phyloP scores from a whole-genome alignment of 75 land plant species.

The Sequoiadendron giganteum region DNA sequence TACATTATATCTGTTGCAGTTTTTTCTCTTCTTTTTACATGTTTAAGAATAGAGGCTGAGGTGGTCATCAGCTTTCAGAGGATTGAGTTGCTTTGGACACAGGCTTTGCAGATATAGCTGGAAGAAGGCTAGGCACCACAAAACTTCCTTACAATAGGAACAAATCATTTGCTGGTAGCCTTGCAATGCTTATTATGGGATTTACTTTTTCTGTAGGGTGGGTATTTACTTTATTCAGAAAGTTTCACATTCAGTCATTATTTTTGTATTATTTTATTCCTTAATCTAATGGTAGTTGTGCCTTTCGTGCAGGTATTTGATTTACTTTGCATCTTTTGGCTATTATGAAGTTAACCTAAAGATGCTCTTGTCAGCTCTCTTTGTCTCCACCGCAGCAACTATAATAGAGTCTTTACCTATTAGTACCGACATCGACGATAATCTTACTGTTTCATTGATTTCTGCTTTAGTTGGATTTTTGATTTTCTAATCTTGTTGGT shows the following conservation, averaged over 20 bases:
- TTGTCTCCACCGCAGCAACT: slow-evolving; percentile 66
- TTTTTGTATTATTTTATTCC: not conserved
- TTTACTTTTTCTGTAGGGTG: slow-evolving; percentile 75
- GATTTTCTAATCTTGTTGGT: slow-evolving; percentile 40
- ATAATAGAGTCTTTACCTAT: slow-evolving; percentile 87
- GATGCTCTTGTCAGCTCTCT: slow-evolving; percentile 45
- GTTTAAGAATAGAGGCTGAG: not conserved
- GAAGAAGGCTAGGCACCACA: slow-evolving; percentile 65
- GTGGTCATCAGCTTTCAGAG: not conserved
- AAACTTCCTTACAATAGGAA: slow-evolving; percentile 83
- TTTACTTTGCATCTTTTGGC: slow-evolving; percentile 69
- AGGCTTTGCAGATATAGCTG: slow-evolving; percentile 94
- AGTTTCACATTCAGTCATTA: not conserved
- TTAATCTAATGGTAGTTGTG: not conserved
- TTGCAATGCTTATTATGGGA: slow-evolving; percentile 75
- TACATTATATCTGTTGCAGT: not conserved
- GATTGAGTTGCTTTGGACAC: slow-evolving; percentile 6
- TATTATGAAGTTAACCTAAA: slow-evolving; percentile 42
- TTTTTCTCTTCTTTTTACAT: not conserved
- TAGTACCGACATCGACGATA: slow-evolving; percentile 84
- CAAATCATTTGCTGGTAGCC: slow-evolving; percentile 73
- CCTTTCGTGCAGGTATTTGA: slow-evolving; percentile 66
- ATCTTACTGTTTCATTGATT: slow-evolving; percentile 83
- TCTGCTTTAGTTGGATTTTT: slow-evolving; percentile 59
- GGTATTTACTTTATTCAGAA: not conserved